Evolutionary conservation across 208 protist species (phyloP).

Genomic region (Naegleria gruberi): DNA sequence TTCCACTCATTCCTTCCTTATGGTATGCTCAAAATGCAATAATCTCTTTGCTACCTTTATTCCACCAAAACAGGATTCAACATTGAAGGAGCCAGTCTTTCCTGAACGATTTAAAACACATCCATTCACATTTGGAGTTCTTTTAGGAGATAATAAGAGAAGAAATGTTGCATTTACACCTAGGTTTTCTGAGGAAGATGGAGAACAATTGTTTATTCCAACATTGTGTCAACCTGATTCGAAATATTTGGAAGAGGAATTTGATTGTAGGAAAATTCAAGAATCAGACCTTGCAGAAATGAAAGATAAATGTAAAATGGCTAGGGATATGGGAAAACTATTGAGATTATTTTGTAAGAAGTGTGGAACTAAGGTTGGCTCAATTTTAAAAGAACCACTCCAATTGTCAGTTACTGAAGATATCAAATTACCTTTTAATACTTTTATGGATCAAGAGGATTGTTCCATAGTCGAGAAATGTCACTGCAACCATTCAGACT

Average conservation of each 20-base stretch:
- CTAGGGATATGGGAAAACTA: neutral
- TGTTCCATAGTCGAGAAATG: neutral
- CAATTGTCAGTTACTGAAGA: neutral
- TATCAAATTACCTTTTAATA: neutral
- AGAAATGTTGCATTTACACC: neutral
- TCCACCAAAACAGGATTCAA: too few relatives aligned
- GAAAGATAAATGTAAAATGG: neutral
- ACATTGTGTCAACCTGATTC: neutral
- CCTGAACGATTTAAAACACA: neutral
- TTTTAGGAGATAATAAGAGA: neutral
- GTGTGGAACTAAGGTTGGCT: neutral
- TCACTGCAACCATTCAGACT: neutral
- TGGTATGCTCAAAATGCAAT: neutral
- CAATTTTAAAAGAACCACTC: neutral
- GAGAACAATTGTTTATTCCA: neutral
- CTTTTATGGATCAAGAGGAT: neutral
- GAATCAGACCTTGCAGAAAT: neutral
- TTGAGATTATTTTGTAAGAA: neutral
- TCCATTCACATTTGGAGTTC: neutral
- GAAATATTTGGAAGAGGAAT: neutral
- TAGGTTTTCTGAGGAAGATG: neutral
- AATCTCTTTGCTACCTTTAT: neutral
- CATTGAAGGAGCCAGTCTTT: neutral
- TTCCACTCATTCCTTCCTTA: neutral
- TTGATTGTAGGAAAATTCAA: neutral